Percentiles rank a stretch among this genome's conserved stretches.
phyloP scores from a whole-genome alignment of 208 protist species.

The Trypanosoma congolense region DNA sequence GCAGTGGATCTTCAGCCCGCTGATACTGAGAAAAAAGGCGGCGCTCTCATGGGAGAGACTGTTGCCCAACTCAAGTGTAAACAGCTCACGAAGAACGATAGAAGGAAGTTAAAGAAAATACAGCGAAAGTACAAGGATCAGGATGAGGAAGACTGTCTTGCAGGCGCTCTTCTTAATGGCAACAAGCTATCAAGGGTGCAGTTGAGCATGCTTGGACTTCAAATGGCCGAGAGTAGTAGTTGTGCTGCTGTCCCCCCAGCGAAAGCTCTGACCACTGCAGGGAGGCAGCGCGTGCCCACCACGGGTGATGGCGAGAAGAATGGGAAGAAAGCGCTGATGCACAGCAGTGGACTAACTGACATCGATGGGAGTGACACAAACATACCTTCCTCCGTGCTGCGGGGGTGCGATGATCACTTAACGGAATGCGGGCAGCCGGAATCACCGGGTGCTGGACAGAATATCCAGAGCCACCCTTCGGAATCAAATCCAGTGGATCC shows the following conservation, averaged over 20 bases:
- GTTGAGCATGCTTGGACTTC: constrained; percentile 15
- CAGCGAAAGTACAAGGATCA: constrained; percentile 75
- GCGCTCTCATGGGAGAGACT: constrained; percentile 2
- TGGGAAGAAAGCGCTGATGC: too few relatives aligned
- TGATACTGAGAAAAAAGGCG: not conserved
- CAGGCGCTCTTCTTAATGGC: constrained; percentile 59
- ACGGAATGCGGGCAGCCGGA: too few relatives aligned
- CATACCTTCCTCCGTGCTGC: too few relatives aligned
- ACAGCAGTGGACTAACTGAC: too few relatives aligned
- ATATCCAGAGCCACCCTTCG: not conserved
- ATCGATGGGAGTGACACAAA: too few relatives aligned
- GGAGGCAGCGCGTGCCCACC: too few relatives aligned
- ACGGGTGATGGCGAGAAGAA: too few relatives aligned
- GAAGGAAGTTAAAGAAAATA: constrained; percentile 74
- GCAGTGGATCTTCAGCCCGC: too few relatives aligned
- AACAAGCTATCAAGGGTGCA: constrained; percentile 59
- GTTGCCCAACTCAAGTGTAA: constrained; percentile 3
- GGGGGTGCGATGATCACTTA: too few relatives aligned
- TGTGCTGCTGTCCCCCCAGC: constrained; percentile 1
- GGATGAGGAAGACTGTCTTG: constrained; percentile 63
- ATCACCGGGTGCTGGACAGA: not conserved
- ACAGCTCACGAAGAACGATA: constrained; percentile 49
- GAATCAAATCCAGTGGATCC: constrained; percentile 9
- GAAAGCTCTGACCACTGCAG: constrained; percentile 14
- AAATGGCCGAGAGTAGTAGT: constrained; percentile 20